These are phyloP conservation scores for Periconia sp. DNA, from an alignment of 2,329 filamentous ascomycete species.

Conservation along the genomic window DNA sequence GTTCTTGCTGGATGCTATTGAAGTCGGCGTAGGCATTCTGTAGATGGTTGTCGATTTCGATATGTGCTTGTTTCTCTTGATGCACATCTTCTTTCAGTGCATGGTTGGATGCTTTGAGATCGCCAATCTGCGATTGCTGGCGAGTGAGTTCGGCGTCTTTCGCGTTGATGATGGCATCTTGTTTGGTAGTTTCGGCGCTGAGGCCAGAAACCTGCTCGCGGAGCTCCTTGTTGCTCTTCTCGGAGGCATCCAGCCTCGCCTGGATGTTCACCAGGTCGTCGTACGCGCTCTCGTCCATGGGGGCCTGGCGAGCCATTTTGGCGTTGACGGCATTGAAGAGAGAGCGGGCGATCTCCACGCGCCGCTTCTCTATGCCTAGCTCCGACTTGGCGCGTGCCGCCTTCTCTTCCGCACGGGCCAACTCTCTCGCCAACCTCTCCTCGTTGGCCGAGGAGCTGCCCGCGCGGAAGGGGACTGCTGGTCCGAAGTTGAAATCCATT, in stretches of 20 bases:
- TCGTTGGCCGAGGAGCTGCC: too few species aligned
- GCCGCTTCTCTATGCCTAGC: not conserved
- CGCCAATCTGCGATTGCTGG: conserved; percentile 1
- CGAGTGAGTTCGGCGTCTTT: conserved; percentile 7
- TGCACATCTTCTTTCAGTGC: conserved; percentile 4
- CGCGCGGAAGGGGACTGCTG: too few species aligned
- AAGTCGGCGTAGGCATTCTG: conserved; percentile 15
- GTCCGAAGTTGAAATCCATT: too few species aligned
- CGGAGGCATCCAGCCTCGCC: not conserved
- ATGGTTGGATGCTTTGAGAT: not conserved
- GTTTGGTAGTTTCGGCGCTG: not conserved
- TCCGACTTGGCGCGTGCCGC: not conserved
- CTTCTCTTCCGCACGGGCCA: too few species aligned
- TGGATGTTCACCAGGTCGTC: not conserved
- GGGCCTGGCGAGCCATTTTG: not conserved
- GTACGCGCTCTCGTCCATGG: not conserved
- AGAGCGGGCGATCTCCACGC: not conserved
- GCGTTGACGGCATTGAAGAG: too few species aligned
- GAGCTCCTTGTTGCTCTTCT: not conserved
- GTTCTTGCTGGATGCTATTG: not conserved
- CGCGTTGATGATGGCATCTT: not conserved
- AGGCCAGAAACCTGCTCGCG: not conserved
- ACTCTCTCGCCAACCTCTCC: too few species aligned
- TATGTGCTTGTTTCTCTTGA: conserved; percentile 3
- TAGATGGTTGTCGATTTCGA: conserved; percentile 4